These are phyloP conservation scores for Suillus discolor DNA, from an alignment of 768 basidiomycete species.

Conservation along the genomic window DNA sequence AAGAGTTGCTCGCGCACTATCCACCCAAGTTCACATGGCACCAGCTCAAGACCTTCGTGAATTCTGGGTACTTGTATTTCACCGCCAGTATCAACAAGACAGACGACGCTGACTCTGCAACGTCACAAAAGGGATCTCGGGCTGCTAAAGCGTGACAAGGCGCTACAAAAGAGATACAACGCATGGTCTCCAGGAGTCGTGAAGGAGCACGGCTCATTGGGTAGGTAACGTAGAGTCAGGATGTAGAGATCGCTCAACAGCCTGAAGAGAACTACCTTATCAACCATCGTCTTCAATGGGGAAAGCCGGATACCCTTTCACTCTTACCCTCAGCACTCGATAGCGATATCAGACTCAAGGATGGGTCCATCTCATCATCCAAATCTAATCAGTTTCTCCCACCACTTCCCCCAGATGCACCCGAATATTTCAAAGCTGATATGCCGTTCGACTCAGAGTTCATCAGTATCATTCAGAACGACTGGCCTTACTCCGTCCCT, in stretches of 20 bases:
- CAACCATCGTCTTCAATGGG: conserved; percentile 75
- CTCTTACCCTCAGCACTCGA: conserved; percentile 58
- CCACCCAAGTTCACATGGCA: conserved; percentile 77
- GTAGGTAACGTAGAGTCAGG: conserved; percentile 42
- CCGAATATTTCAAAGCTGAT: conserved; percentile 67
- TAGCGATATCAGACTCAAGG: conserved; percentile 5
- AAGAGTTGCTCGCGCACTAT: conserved; percentile 68
- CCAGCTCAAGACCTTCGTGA: conserved; percentile 76
- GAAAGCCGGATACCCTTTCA: conserved; percentile 63
- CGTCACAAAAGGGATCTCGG: conserved; percentile 41
- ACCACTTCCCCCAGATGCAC: conserved; percentile 38
- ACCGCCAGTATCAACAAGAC: not conserved
- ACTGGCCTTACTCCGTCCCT: conserved; percentile 92
- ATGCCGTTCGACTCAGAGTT: conserved; percentile 50
- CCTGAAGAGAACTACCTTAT: conserved; percentile 67
- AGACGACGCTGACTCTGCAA: not conserved
- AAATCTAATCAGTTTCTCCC: conserved; percentile 21
- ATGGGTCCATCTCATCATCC: not conserved
- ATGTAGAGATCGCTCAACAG: not conserved
- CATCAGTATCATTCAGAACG: conserved; percentile 76
- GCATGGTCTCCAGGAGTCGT: conserved; percentile 58
- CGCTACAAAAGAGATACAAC: conserved; percentile 68
- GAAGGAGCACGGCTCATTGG: conserved; percentile 62
- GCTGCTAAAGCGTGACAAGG: conserved; percentile 71
- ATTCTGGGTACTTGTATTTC: conserved; percentile 60